Percentiles rank a stretch among this genome's conserved stretches.
phyloP scores from a whole-genome alignment of 352 stramenopile genomes.

The Globisporangium sylvaticum region DNA sequence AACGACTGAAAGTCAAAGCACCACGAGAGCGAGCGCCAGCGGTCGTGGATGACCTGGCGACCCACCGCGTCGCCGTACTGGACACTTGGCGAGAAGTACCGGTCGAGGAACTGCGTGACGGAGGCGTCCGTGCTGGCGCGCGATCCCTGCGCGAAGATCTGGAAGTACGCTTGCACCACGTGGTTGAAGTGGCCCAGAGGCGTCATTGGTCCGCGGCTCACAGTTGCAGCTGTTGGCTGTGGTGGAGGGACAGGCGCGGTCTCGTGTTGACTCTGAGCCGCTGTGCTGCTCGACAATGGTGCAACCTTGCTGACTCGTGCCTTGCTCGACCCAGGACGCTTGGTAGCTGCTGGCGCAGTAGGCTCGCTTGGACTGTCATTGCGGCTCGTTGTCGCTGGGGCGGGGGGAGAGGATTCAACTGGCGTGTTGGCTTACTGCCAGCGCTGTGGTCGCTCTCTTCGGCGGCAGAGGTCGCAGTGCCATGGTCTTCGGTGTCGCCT shows the following conservation, averaged over 20 bases:
- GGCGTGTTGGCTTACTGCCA: background rate
- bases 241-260: background rate
- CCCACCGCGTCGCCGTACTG: slow-evolving; percentile 6
- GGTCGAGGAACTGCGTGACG: slow-evolving; percentile 5
- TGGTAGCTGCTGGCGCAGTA: background rate
- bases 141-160: slow-evolving; percentile 5
- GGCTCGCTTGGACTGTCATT: background rate
- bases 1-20: slow-evolving; percentile 17
- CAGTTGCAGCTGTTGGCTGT: slow-evolving; percentile 2
- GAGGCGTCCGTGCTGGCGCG: slow-evolving; percentile 2
- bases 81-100: slow-evolving; percentile 10
- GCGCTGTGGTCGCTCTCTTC: slow-evolving; percentile 1
- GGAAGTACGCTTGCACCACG: slow-evolving; percentile 13
- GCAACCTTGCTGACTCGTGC: background rate
- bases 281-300: background rate
- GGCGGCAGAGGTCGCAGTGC: background rate
- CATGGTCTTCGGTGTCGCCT: slow-evolving; percentile 6
- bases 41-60: slow-evolving; percentile 12
- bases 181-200: slow-evolving; percentile 12
- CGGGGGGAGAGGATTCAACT: too few relatives aligned
- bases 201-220: slow-evolving; percentile 9
- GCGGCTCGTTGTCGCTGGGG: background rate
- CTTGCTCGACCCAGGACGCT: background rate
- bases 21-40: slow-evolving; percentile 19
- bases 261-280: background rate